Evolutionary conservation across 345 rosid species (phyloP), one percentile per base, ranked within the genome.

Genomic region (Pugionium dolabratum): DNA sequence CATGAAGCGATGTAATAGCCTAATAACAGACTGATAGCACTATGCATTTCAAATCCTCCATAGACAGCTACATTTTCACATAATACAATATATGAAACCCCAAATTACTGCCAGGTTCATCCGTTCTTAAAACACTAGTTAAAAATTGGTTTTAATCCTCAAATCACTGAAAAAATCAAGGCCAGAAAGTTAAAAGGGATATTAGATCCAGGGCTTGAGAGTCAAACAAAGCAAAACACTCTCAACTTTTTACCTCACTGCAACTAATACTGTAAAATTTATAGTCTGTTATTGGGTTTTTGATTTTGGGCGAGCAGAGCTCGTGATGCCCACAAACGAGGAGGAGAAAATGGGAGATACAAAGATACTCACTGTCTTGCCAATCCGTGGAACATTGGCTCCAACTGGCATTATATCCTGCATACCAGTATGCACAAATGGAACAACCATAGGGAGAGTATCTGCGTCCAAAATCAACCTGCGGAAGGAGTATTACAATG

Each of bases 381-480:
- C 99, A 71, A 90, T 84, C 70, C 94, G 85, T 18, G 99, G 99
- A 58, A 90, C 70, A 63, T 44, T 90, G 62, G 96, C 85, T 66
- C 99, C 99, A 18, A 90, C 54, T 4, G 99, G 99, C 99, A 94
- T 90, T 69, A 94, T 78, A 30, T 94, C 96, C 31, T 94, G 97
- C 97, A 90, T 90, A 54, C 99, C 99, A 26, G 83, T 78, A 70
- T 94, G 99, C 31, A 85, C 99, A 79, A 94, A 94, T 31, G 97
- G 99, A 46, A 94, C 77, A 61, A 94, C 97, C 75, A 88, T 70
- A 0, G 99, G 99, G 48, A 83, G 59, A 42, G 67, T 81, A 68
- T 94, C 99, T 27, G 96, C 82, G 52, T 94, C 99, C 55, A 94
- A 83, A 66, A 94, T 75, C 78, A 94, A 78, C 82, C 99, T 94